Evolutionary conservation across 768 basidiomycete genomes (phyloP), one percentile per base, ranked within the genome.

Genomic region (Trichaptum fuscoviolaceum): DNA sequence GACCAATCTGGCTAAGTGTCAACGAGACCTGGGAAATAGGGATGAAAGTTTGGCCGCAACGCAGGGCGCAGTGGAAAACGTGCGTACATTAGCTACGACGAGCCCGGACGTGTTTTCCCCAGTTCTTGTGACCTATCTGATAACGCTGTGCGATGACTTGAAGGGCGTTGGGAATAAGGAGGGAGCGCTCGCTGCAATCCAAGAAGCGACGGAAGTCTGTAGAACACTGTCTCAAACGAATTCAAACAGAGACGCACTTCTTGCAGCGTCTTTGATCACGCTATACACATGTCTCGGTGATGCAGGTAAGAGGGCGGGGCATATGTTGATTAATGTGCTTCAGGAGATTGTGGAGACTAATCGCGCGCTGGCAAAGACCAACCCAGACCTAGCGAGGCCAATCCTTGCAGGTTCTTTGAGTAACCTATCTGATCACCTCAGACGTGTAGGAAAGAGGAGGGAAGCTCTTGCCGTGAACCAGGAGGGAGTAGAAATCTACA

Each of bases 391-490:
- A 5, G 65, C 12, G 1, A 61, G 18, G 24, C n/a, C 26, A 35
- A 24, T 12, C 34, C 68, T 69, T 36, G 68, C 69, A 4, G 24
- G 3, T 7, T 36, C 64, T 8, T 35, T 69, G 8, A 58, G 65
- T 58, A 69, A 66, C 35, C 26, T 69, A 24, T 62, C 64, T 25
- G 25, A 58, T 34, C 58, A 25, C 30, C 62, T 68, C 15, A 66
- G 35, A 10, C 57, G 59, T 25, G 3, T 35, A 7, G 69, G 68
- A 7, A 42, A 52, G 18, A 57, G 36, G 2, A 64, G 36, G 34
- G 68, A 69, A 20, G 69, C 69, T 18, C 57, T 68, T 8, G 61
- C 24, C 3, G 64, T 64, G 17, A 57, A 67, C 57, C 23, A 35
- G 34, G 35, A 67, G n/a, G 66, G 66, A 6, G 65, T 67, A 10